phyloP scores from a whole-genome alignment of 306 rosid genomes.

The Lathyrus aphaca region DNA sequence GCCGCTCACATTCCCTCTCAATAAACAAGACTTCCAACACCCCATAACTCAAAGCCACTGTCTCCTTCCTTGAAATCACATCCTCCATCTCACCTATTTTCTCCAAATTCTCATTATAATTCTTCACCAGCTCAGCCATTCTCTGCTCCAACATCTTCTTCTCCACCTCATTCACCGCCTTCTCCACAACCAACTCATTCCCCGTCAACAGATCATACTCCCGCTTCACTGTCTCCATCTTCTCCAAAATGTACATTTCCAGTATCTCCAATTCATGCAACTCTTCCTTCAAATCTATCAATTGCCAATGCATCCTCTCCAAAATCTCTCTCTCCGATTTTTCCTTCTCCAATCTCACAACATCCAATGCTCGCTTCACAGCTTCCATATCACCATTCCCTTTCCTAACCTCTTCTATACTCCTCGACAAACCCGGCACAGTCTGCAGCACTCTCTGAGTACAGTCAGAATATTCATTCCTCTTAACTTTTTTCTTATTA shows the following conservation, averaged over 20 bases:
- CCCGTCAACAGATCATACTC: conserved; percentile 47
- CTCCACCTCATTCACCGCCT: conserved; percentile 41
- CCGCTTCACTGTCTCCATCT: conserved; percentile 47
- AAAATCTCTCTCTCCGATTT: conserved; percentile 52
- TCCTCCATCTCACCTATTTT: conserved; percentile 64
- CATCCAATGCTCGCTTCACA: conserved; percentile 57
- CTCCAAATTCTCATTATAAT: conserved; percentile 61
- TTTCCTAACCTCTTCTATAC: conserved; percentile 58
- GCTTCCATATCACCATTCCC: conserved; percentile 49
- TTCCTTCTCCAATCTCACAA: conserved; percentile 62
- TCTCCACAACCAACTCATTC: conserved; percentile 42
- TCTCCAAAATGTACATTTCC: conserved; percentile 49
- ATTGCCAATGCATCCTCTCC: conserved; percentile 52
- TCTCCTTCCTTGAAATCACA: conserved; percentile 63
- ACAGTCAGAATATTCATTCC: conserved; percentile 48
- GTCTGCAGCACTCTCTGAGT: conserved; percentile 59
- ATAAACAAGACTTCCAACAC: conserved; percentile 76
- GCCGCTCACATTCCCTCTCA: conserved; percentile 79
- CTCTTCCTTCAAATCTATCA: conserved; percentile 54
- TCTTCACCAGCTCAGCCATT: conserved; percentile 58
- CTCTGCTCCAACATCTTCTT: conserved; percentile 55
- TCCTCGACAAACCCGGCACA: conserved; percentile 53
- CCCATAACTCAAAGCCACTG: conserved; percentile 68
- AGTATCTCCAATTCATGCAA: conserved; percentile 45
- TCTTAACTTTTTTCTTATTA: conserved; percentile 37